Evolutionary conservation across 1,284 basidiomycete species (phyloP).

Genomic region (Fomitopsis schrenkii): DNA sequence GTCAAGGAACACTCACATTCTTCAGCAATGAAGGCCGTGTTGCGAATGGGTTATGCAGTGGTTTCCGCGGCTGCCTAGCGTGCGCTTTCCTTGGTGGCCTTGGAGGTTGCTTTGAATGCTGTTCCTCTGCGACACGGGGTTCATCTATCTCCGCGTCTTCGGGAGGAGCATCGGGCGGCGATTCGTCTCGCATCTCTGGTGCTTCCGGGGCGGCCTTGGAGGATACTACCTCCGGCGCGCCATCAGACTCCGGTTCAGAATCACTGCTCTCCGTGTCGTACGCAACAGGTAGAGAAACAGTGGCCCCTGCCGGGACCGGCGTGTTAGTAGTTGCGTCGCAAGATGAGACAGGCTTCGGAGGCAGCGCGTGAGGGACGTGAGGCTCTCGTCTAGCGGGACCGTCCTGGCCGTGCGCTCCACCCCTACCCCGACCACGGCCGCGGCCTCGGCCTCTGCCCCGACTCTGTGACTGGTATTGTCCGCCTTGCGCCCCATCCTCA

Average conservation of each 20-base stretch:
- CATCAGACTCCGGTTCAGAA: constrained; percentile 34
- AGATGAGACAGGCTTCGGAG: background rate
- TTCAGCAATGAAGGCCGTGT: constrained; percentile 67
- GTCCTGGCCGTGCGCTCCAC: constrained; percentile 8
- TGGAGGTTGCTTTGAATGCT: background rate
- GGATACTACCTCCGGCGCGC: constrained; percentile 56
- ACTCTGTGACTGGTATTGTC: constrained; percentile 22
- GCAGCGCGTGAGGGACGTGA: background rate
- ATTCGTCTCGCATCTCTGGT: background rate
- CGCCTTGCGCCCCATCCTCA: constrained; percentile 24
- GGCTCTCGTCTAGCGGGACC: background rate
- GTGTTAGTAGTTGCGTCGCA: background rate
- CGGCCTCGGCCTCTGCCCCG: constrained; percentile 29
- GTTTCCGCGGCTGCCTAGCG: constrained; percentile 48
- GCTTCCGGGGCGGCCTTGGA: constrained; percentile 42
- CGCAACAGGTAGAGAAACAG: background rate
- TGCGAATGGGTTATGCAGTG: constrained; percentile 64
- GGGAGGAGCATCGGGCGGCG: background rate
- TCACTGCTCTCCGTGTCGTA: constrained; percentile 5
- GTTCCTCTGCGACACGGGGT: background rate
- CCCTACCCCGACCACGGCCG: constrained; percentile 31
- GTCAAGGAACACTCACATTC: constrained; percentile 48
- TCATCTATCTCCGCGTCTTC: constrained; percentile 5
- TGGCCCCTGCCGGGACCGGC: background rate
- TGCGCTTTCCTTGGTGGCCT: constrained; percentile 25